Percentiles rank a stretch among this genome's conserved stretches.
Evolutionary conservation across 306 rosid species (phyloP).

Genomic region (Biancaea sappan): DNA sequence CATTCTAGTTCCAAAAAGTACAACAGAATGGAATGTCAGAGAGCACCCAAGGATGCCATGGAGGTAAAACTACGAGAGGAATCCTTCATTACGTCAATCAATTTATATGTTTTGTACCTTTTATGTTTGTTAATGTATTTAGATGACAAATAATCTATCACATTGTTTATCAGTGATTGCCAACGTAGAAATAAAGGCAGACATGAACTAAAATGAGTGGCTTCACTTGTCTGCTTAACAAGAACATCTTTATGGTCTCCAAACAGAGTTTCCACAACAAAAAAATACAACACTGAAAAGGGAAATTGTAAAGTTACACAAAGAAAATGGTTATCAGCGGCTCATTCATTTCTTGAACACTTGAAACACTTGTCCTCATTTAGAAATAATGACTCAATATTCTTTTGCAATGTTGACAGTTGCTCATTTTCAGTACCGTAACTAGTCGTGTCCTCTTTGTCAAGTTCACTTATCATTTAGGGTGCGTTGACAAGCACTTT

Average conservation of each 20-base stretch:
- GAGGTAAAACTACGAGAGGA: constrained; percentile 45
- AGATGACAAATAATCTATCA: background rate
- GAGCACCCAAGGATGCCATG: constrained; percentile 80
- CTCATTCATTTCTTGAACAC: background rate
- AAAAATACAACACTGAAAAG: too few relatives aligned
- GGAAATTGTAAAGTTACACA: constrained; percentile 21
- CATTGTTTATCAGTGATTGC: constrained; percentile 6
- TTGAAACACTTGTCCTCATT: background rate
- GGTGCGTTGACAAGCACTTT: too few relatives aligned
- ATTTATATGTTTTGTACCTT: too few relatives aligned
- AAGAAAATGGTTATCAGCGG: background rate
- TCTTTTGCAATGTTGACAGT: constrained; percentile 19
- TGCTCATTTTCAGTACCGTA: background rate
- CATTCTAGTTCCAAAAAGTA: constrained; percentile 80
- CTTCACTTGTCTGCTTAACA: too few relatives aligned
- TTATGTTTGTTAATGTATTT: too few relatives aligned
- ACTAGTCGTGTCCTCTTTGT: background rate
- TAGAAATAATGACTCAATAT: constrained; percentile 28
- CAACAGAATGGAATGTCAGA: constrained; percentile 91
- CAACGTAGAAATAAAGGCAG: too few relatives aligned
- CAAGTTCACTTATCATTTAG: too few relatives aligned
- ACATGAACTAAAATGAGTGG: too few relatives aligned
- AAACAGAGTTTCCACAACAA: constrained; percentile 40
- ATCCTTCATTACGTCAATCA: too few relatives aligned
- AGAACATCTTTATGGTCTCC: too few relatives aligned